phyloP scores from a whole-genome alignment of 768 basidiomycete genomes.

The Russula griseocarnosa region DNA sequence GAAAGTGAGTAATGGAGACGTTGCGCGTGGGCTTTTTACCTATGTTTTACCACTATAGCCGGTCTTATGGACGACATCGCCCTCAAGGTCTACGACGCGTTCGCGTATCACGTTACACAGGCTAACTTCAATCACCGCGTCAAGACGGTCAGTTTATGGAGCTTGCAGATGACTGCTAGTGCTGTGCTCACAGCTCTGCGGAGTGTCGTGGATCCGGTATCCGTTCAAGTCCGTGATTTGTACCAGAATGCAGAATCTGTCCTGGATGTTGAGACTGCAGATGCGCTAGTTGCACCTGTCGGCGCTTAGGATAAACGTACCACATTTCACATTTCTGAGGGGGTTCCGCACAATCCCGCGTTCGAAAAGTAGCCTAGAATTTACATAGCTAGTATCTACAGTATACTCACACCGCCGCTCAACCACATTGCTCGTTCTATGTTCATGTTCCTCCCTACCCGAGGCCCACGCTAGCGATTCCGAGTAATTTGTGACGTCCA shows the following conservation, averaged over 20 bases:
- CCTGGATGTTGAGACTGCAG: neutral
- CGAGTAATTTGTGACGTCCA: too few relatives aligned
- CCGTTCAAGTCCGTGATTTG: slow-evolving; percentile 35
- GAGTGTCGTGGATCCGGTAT: slow-evolving; percentile 66
- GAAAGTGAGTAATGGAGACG: slow-evolving; percentile 58
- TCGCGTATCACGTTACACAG: slow-evolving; percentile 92
- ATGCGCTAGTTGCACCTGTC: slow-evolving; percentile 8
- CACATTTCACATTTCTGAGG: neutral
- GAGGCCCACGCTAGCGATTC: too few relatives aligned
- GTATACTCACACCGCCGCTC: neutral
- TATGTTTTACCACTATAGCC: slow-evolving; percentile 46
- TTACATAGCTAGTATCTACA: neutral
- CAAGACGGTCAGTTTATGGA: slow-evolving; percentile 90
- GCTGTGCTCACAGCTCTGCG: slow-evolving; percentile 78
- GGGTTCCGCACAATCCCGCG: neutral
- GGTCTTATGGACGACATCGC: slow-evolving; percentile 91
- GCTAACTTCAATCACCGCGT: slow-evolving; percentile 85
- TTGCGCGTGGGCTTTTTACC: neutral
- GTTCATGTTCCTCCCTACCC: too few relatives aligned
- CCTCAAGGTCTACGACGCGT: slow-evolving; percentile 83
- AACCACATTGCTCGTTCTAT: neutral
- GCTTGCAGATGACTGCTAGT: slow-evolving; percentile 87
- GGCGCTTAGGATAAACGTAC: neutral
- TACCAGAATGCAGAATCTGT: slow-evolving; percentile 27
- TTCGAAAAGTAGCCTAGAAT: slow-evolving; percentile 12